phyloP scores from a whole-genome alignment of 1,139 yeast genomes.

The Pichia sp. region DNA sequence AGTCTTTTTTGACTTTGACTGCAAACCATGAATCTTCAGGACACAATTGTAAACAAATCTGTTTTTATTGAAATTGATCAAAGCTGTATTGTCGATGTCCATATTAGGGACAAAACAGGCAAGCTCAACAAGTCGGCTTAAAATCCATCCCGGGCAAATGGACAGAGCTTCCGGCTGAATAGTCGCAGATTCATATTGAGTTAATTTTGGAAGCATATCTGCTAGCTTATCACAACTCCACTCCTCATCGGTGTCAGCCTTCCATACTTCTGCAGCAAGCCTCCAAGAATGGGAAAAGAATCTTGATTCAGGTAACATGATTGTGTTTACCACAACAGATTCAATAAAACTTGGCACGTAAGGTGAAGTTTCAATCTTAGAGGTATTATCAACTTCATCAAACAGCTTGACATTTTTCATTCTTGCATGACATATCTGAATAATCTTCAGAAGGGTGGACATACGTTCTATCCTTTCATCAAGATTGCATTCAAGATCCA shows the following conservation, averaged over 20 bases:
- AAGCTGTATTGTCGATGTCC: constrained; percentile 51
- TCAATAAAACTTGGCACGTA: constrained; percentile 84
- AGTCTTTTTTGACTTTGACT: constrained; percentile 14
- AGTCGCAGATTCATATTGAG: constrained; percentile 7
- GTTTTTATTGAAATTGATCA: constrained; percentile 66
- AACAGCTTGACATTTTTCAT: constrained; percentile 64
- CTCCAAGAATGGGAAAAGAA: constrained; percentile 64
- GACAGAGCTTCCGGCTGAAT: constrained; percentile 35
- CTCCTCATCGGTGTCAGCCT: constrained; percentile 7
- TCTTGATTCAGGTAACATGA: constrained; percentile 78
- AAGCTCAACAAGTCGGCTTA: constrained; percentile 57
- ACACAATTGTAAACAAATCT: constrained; percentile 58
- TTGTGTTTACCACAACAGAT: constrained; percentile 69
- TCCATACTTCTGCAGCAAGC: constrained; percentile 40
- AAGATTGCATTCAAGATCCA: constrained; percentile 51
- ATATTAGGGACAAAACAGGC: constrained; percentile 66
- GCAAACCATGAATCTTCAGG: constrained; percentile 44
- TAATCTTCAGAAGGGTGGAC: constrained; percentile 62
- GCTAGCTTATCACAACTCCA: constrained; percentile 18
- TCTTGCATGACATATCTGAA: constrained; percentile 63
- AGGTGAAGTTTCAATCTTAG: constrained; percentile 38
- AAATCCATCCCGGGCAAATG: constrained; percentile 86
- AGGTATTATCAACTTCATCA: constrained; percentile 27
- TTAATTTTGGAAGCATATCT: constrained; percentile 14
- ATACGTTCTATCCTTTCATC: constrained; percentile 67